Evolutionary conservation across 192 early-diverging fungal genomes (phyloP).

Genomic region (Oehlia diaphana): DNA sequence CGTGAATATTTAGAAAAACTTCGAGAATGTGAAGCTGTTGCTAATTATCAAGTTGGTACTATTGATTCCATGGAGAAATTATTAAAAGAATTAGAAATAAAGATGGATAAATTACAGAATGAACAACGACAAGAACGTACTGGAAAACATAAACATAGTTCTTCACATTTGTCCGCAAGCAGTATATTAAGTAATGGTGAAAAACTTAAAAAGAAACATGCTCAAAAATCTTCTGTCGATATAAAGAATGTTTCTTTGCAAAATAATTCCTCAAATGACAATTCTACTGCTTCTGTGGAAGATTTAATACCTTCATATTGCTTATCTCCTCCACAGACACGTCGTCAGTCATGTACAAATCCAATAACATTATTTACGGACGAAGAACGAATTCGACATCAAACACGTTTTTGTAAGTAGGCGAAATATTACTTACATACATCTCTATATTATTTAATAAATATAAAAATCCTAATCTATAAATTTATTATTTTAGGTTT

Average conservation of each 20-base stretch:
- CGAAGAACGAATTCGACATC: constrained; percentile 28
- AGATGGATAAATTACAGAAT: constrained; percentile 24
- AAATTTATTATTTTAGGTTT: neutral
- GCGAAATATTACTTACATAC: too few species aligned
- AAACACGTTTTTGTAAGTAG: constrained; percentile 18
- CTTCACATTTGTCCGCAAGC: neutral
- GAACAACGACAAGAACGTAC: neutral
- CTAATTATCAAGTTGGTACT: constrained; percentile 10
- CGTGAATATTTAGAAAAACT: constrained; percentile 21
- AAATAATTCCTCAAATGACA: neutral
- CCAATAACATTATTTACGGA: constrained; percentile 29
- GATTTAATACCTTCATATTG: constrained; percentile 18
- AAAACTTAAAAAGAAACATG: neutral
- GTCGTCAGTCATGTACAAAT: constrained; percentile 20
- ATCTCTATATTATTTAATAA: too few species aligned
- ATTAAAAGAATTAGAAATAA: constrained; percentile 20
- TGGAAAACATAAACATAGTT: constrained; percentile 2
- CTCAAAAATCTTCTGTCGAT: neutral
- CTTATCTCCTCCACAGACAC: constrained; percentile 26
- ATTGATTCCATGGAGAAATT: constrained; percentile 28
- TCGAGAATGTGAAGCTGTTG: constrained; percentile 22
- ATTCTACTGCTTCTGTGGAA: neutral
- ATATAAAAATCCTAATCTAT: too few species aligned
- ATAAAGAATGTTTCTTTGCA: neutral
- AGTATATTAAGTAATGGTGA: neutral